phyloP scores from a whole-genome alignment of 305 asterid species.

The Salvia sclarea region DNA sequence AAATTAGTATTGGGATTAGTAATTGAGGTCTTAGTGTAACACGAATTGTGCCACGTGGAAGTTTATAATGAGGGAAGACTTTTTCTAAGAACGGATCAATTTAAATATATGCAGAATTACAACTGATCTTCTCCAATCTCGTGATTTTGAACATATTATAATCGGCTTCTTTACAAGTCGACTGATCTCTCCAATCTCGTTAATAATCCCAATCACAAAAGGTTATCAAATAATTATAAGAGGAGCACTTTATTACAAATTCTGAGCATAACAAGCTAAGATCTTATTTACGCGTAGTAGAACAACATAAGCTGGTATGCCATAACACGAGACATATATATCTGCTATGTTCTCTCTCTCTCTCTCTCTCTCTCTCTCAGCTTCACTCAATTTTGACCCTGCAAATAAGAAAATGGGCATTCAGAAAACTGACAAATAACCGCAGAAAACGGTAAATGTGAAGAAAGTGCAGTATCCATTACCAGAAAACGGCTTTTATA shows the following conservation, averaged over 20 bases:
- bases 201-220: no score
- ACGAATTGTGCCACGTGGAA: no score
- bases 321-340: not conserved
- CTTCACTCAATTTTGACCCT: slow-evolving; percentile 35
- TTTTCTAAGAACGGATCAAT: no score
- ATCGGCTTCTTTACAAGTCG: no score
- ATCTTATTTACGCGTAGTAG: not conserved
- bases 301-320: not conserved
- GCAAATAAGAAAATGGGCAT: slow-evolving; percentile 21
- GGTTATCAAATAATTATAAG: not conserved
- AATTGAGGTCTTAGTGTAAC: no score
- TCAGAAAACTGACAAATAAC: slow-evolving; percentile 1
- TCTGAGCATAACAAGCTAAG: not conserved
- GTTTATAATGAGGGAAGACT: no score
- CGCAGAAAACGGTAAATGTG: not conserved
- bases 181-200: no score
- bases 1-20: no score
- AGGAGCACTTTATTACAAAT: slow-evolving; percentile 4
- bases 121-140: no score
- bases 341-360: no score
- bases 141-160: no score
- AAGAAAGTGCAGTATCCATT: not conserved
- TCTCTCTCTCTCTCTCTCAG: not conserved
- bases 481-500: slow-evolving; percentile 42
- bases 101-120: no score